These are phyloP conservation scores for Tricholoma sp. DNA, from an alignment of 768 basidiomycete species.

Conservation along the genomic window DNA sequence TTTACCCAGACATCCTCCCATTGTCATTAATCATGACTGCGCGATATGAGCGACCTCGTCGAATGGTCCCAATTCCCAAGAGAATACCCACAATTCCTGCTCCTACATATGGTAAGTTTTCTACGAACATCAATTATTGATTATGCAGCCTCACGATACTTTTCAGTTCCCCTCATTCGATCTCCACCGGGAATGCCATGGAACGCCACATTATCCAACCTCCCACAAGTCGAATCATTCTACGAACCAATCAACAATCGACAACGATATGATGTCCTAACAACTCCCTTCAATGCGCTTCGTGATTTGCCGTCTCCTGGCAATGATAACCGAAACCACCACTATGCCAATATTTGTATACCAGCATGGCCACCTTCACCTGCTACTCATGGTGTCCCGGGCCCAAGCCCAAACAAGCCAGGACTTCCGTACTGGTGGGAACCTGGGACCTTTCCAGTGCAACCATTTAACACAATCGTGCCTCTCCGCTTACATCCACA, in stretches of 20 bases:
- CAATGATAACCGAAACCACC: neutral
- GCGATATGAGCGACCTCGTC: neutral
- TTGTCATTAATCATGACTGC: neutral
- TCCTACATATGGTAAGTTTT: slow-evolving; percentile 6
- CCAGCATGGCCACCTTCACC: slow-evolving; percentile 10
- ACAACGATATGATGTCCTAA: slow-evolving; percentile 5
- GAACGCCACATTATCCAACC: slow-evolving; percentile 1
- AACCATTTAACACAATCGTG: slow-evolving; percentile 13
- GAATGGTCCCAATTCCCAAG: neutral
- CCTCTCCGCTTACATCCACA: slow-evolving; percentile 26
- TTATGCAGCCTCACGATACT: neutral
- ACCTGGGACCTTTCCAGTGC: slow-evolving; percentile 20
- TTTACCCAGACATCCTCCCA: neutral
- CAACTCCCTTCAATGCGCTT: slow-evolving; percentile 2
- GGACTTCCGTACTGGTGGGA: slow-evolving; percentile 7
- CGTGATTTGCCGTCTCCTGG: neutral
- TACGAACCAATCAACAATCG: neutral
- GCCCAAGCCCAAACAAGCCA: neutral
- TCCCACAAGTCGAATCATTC: neutral
- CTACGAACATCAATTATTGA: neutral
- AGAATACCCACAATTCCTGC: neutral
- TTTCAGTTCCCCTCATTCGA: slow-evolving; percentile 6
- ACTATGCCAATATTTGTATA: slow-evolving; percentile 1
- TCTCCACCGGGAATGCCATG: slow-evolving; percentile 5
- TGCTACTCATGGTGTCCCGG: neutral